Base-by-base conservation (phyloP, 495 filamentous ascomycete genomes). In the Ramalina intermedia region DNA sequence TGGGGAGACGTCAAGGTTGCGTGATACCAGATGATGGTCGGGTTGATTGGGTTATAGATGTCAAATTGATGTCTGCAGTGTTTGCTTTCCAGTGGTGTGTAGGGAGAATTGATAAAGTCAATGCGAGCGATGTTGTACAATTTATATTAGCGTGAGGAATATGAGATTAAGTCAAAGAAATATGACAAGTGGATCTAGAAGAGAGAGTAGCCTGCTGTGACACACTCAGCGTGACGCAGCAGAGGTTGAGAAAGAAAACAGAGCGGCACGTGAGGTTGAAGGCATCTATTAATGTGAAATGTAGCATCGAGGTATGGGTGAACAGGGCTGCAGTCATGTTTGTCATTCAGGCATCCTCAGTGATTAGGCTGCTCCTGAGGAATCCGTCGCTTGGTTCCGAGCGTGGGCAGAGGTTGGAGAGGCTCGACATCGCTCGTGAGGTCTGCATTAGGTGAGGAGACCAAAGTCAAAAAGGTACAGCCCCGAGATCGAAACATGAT, bases 191-290 rank as follows among this genome's bases (percentile, higher is more conserved):
- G 47, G 37, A 41, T 43, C 6, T 13, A 37, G 39, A 38, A 35
- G 20, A 8, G 29, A 33, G 18, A 23, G 54, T 46, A 56, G 51
- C 48, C 50, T 54, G 57, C 51, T 37, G 54, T 56, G 57, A 56
- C 57, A 54, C 50, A 58, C 43, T 54, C 36, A 50, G 53, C 20
- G 55, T 53, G 56, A 53, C 56, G 55, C 54, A 56, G 21, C 44
- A 47, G 44, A 16, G 26, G 1, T 20, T 47, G 44, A 47, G 26
- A 24, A 9, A 36, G 44, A 23, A 37, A 37, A 2, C 1, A 33
- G 29, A 33, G 29, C 7, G 33, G 44, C 44, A 47, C 44, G 44
- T 47, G 44, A 47, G 44, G 44, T 36, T 35, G 44, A 47, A 23
- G 44, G 44, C 37, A 47, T 36, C 26, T 35, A 36, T 47, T 47